Base-by-base conservation (phyloP, 1,284 basidiomycete species). In the Farysia itapuensis region DNA sequence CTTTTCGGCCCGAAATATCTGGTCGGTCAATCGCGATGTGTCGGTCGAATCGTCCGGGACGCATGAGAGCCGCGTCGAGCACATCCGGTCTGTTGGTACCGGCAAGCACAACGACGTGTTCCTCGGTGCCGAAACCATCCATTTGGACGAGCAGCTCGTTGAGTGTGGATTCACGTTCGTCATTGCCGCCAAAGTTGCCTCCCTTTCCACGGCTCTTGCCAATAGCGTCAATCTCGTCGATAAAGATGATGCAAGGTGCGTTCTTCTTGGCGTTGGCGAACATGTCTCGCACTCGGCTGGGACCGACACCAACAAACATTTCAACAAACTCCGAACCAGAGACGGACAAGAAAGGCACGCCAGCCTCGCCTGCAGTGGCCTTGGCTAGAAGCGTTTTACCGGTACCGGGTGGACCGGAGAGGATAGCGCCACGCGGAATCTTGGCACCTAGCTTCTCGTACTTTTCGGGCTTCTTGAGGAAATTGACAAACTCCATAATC, bases 401-500 rank as follows among this genome's bases (percentile, higher is more conserved):
- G 4, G 95, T 98, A 76, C 95, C 95, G 1, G 95, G 95, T 39
- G 95, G 95, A 34, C 95, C 95, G 28, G 92, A 96, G 29, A 99
- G 82, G 78, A 99, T 95, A 35, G 95, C 95, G 53, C 94, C 95
- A 39, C 94, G 89, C 45, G 95, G 95, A 60, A 98, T 98, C 82
- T 97, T 98, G 58, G 94, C 95, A 56, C 95, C 94, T 28, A 99
- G 84, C 74, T 87, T 89, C 80, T 97, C 90, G 79, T 97, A 98
- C 77, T 88, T 88, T 34, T 85, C 80, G 6, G 94, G 94, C 66
- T 97, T 89, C 81, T 97, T 97, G 75, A 99, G 82, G 82, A 99
- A 98, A 72, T 93, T 94, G 77, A 99, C 95, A 75, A 98, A 99
- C 78, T 99, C 94, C 90, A 97, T 96, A 70, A 99, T 95, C 81